Conservation (phyloP, 2,329 filamentous ascomycete species). For the Diaporthe sp. region DNA sequence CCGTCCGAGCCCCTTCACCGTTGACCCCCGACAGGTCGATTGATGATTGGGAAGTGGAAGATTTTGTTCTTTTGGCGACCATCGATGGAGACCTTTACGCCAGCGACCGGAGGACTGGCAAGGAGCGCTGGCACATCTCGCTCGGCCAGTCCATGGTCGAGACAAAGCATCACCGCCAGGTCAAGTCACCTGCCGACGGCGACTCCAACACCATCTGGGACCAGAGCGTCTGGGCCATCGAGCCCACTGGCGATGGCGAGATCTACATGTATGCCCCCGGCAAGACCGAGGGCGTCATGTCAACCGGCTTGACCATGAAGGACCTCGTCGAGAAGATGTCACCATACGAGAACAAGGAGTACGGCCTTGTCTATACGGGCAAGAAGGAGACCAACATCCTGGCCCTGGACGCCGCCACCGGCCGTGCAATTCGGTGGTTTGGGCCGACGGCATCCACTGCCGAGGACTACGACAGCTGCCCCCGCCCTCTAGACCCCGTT, state of each 20-base stretch:
- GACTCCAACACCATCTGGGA: slow-evolving; percentile 76
- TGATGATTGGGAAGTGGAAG: slow-evolving; percentile 99
- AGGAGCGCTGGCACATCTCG: slow-evolving; percentile 87
- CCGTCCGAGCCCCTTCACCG: slow-evolving; percentile 91
- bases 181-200: slow-evolving; percentile 72
- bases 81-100: slow-evolving; percentile 97
- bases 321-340: slow-evolving; percentile 86
- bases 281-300: slow-evolving; percentile 70
- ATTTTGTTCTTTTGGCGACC: slow-evolving; percentile 99
- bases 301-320: slow-evolving; percentile 83
- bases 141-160: slow-evolving; percentile 91
- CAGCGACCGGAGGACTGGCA: slow-evolving; percentile 87
- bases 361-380: slow-evolving; percentile 88
- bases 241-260: slow-evolving; percentile 88
- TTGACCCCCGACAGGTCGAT: slow-evolving; percentile 83
- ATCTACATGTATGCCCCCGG: slow-evolving; percentile 89
- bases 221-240: slow-evolving; percentile 94
- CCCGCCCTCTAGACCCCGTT: slow-evolving; percentile 75
- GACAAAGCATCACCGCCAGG: slow-evolving; percentile 83
- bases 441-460: slow-evolving; percentile 79
- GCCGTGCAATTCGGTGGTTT: slow-evolving; percentile 86
- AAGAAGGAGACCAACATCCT: slow-evolving; percentile 92
- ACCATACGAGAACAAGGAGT: slow-evolving; percentile 81
- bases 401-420: slow-evolving; percentile 89
- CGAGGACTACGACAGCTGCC: slow-evolving; percentile 81